Evolutionary conservation across 345 rosid species (phyloP).

Genomic region (Brassica incana): DNA sequence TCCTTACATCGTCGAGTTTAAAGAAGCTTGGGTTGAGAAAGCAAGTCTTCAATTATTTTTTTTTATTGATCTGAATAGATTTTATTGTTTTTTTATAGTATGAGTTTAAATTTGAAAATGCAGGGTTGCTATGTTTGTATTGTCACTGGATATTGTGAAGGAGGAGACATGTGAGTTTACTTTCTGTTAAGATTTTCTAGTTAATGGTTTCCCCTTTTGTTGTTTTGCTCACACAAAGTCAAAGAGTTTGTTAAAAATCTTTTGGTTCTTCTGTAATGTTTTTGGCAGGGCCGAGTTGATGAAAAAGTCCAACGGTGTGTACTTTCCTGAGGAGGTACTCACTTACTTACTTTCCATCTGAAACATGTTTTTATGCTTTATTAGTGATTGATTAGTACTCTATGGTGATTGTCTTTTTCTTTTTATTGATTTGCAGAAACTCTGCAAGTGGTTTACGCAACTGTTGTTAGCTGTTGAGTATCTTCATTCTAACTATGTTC

Average conservation of each 20-base stretch:
- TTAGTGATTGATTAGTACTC: slow-evolving; percentile 3
- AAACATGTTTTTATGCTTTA: not conserved
- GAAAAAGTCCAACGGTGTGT: slow-evolving; percentile 85
- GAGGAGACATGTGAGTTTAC: slow-evolving; percentile 94
- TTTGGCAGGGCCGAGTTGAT: slow-evolving; percentile 84
- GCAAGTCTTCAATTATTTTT: slow-evolving; percentile 33
- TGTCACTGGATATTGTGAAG: slow-evolving; percentile 98
- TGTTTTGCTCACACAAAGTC: slow-evolving; percentile 19
- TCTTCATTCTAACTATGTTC: slow-evolving; percentile 91
- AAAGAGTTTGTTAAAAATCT: not conserved
- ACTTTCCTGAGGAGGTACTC: slow-evolving; percentile 84
- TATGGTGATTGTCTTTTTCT: not conserved
- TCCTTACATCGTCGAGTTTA: slow-evolving; percentile 92
- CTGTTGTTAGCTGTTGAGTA: slow-evolving; percentile 89
- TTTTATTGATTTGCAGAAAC: slow-evolving; percentile 54
- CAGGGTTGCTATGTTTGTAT: slow-evolving; percentile 99
- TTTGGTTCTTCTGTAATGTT: slow-evolving; percentile 17
- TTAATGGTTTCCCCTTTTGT: slow-evolving; percentile 5
- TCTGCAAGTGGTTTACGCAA: slow-evolving; percentile 98
- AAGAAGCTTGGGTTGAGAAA: slow-evolving; percentile 99
- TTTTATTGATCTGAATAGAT: slow-evolving; percentile 6
- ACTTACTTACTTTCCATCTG: slow-evolving; percentile 10
- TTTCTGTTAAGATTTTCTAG: slow-evolving; percentile 7
- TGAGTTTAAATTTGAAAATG: slow-evolving; percentile 30
- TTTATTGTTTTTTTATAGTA: not conserved